These are phyloP conservation scores for Drechslerella stenobrocha DNA, from an alignment of 2,329 filamentous ascomycete species.

Conservation along the genomic window DNA sequence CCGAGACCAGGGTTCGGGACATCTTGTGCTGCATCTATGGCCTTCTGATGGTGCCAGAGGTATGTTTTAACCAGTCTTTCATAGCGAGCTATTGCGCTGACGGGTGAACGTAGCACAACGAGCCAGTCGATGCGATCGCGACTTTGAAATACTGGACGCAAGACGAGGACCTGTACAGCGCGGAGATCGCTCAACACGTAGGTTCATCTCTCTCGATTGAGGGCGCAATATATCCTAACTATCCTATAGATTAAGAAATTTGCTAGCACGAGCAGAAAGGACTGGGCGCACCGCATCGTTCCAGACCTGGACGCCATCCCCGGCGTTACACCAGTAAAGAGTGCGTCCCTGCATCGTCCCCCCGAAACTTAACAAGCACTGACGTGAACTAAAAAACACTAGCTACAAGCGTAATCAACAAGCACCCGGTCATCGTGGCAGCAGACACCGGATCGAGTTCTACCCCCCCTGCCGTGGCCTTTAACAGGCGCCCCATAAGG, in stretches of 20 bases:
- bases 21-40: conserved; percentile 51
- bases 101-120: conserved; percentile 16
- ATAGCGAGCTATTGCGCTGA: background rate
- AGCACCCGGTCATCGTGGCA: conserved; percentile 24
- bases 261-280: conserved; percentile 31
- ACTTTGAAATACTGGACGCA: conserved; percentile 50
- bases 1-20: conserved; percentile 47
- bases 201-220: conserved; percentile 13
- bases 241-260: conserved; percentile 39
- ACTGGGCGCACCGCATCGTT: conserved; percentile 41
- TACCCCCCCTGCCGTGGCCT: no score
- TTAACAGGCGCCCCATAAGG: no score
- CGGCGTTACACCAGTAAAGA: conserved; percentile 18
- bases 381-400: background rate
- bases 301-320: conserved; percentile 40
- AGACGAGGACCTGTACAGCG: conserved; percentile 46
- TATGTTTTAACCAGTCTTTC: conserved; percentile 4
- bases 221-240: background rate
- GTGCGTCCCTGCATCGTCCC: conserved; percentile 8
- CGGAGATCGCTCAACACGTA: conserved; percentile 50
- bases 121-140: conserved; percentile 50
- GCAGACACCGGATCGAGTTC: conserved; percentile 15
- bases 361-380: background rate
- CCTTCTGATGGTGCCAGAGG: conserved; percentile 50
- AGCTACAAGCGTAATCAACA: background rate